Base-by-base conservation (phyloP, 2,329 filamentous ascomycete species). In the Stemphylium beticola region DNA sequence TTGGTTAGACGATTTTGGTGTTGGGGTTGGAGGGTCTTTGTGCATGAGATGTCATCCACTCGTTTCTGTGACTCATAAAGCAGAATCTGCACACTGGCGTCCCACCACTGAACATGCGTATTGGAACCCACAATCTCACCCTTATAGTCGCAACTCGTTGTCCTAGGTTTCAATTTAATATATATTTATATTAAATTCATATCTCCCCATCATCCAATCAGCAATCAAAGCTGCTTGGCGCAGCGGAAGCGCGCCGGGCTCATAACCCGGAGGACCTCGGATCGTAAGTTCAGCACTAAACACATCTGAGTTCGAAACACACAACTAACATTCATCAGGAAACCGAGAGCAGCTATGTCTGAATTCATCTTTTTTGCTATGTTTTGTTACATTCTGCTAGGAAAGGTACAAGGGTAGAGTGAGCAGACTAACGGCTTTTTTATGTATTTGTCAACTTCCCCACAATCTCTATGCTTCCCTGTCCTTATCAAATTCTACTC, bases 181-280 rank as follows among this genome's bases (percentile, higher is more conserved):
- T 32, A 40, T 24, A 18, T 9, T n/a, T 36, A 40, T 24, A 14
- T 5, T 18, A 20, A 32, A 24, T 40, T 14, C 1, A 0, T 1
- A 22, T 0, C 34, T 6, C 5, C 33, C 4, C 46, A 52, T 37
- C 53, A 44, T 38, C 41, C 60, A 57, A 59, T 53, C 53, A 56
- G 48, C 51, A 47, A 36, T 26, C 26, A 58, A 64, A 72, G 68
- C 67, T 69, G 53, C 57, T 52, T 70, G 68, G 69, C 69, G 67
- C 67, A 72, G 68, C 63, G 69, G 69, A 70, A 72, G 68, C 68
- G 69, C 68, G 69, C 69, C 67, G 68, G 69, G 68, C 67, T 72
- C 69, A 72, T 71, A 72, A 72, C 69, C 69, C 69, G 68, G 69
- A 72, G 68, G 67, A 64, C 66, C 38, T 38, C 49, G 45, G 64